Evolutionary conservation across 768 basidiomycete species (phyloP), one percentile per base, ranked within the genome.

Genomic region (Clathrus columnatus): DNA sequence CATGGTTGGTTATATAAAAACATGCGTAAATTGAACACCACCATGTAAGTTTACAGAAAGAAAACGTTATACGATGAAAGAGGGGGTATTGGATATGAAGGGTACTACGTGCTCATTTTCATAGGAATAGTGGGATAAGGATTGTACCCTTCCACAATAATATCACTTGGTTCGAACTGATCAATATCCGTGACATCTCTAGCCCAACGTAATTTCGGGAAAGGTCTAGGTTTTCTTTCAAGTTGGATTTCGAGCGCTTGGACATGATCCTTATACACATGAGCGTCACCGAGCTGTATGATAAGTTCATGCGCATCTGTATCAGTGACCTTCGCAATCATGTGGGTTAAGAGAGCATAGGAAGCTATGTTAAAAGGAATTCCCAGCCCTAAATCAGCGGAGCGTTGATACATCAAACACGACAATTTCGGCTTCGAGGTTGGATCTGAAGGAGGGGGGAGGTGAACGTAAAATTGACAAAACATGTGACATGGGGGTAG

Each of bases 321-420:
- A 44, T 79, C 76, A 11, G 95, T 97, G 56, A 96, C 83, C 23
- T 81, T 84, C n/a, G 95, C 94, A 60, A 99, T 82, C 90, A 99
- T 93, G 70, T 97, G 93, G 0, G 94, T 96, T 52, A 99, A 82
- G 20, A 99, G 80, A 5, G 96, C 89, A 69, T 98, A 99, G 0
- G 96, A 98, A 11, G 95, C 96, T 69, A 99, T 98, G 70, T 99
- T 99, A 80, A 99, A 99, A 0, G 95, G 95, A 48, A 99, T 90
- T 2, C 95, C 95, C 36, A 99, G 88, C 1, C 95, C 95, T 7
- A 97, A 80, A 67, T 99, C 95, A 17, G 94, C 94, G 11, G 95
- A 97, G 47, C 96, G 89, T 65, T 98, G 95, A 73, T 85, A 97
- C 92, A 98, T 93, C 45, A 95, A 77, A 69, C 94, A 97, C 7